Conservation (phyloP, 305 asterid genomes). For the Solanum hybrid region DNA sequence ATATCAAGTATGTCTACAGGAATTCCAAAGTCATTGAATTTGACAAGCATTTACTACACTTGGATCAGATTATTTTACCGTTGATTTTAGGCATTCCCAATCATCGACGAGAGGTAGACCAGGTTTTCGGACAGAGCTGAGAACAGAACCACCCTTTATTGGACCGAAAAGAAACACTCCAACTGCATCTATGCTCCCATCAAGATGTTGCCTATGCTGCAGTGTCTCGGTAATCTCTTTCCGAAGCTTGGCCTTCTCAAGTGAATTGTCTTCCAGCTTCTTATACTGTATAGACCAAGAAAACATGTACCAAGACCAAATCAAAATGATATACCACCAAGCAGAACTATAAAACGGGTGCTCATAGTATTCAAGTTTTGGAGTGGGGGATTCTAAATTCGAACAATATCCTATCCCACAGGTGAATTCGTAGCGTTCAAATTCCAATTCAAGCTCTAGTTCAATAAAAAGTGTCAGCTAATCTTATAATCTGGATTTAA, state of each 20-base stretch:
- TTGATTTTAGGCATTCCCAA: slow-evolving; percentile 81
- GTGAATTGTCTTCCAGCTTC: slow-evolving; percentile 22
- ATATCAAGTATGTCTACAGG: neutral
- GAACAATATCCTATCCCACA: too few relatives aligned
- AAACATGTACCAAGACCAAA: neutral
- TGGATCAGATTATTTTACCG: slow-evolving; percentile 19
- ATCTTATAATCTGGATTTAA: neutral
- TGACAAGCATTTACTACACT: neutral
- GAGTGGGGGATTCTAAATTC: neutral
- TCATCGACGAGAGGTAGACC: slow-evolving; percentile 72
- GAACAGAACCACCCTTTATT: slow-evolving; percentile 27
- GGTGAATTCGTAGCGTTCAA: neutral
- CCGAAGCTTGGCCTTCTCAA: slow-evolving; percentile 31
- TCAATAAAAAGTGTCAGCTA: neutral
- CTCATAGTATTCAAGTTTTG: neutral
- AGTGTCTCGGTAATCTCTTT: slow-evolving; percentile 41
- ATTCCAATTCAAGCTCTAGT: neutral
- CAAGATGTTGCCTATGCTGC: slow-evolving; percentile 53
- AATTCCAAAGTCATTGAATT: neutral
- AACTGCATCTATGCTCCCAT: slow-evolving; percentile 41
- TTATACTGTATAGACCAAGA: slow-evolving; percentile 36
- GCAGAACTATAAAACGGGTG: neutral
- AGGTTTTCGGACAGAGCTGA: slow-evolving; percentile 24
- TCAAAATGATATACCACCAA: neutral
- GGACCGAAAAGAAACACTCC: slow-evolving; percentile 63